Evolutionary conservation across 371 early-diverging fungal genomes (phyloP).

Genomic region (Choanephora cucurbitarum): DNA sequence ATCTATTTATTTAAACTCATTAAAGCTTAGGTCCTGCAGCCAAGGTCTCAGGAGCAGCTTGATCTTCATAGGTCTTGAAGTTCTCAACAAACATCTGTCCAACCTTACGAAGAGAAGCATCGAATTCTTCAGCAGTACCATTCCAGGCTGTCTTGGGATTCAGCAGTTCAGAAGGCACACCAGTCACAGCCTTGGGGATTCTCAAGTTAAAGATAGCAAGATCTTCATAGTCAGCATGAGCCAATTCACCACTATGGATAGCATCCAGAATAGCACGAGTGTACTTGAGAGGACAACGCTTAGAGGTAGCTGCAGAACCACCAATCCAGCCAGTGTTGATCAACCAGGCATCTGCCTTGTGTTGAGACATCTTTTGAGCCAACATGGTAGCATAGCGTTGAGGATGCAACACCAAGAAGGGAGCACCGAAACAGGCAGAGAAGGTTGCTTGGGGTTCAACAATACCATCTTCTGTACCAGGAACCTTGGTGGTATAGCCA

Average conservation of each 20-base stretch:
- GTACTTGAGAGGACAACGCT: constrained; percentile 94
- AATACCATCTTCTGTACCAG: constrained; percentile 97
- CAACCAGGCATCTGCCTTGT: constrained; percentile 93
- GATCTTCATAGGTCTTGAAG: constrained; percentile 85
- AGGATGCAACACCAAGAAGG: constrained; percentile 97
- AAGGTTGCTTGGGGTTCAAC: constrained; percentile 92
- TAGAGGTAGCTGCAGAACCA: constrained; percentile 88
- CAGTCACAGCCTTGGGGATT: constrained; percentile 78
- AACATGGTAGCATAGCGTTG: constrained; percentile 96
- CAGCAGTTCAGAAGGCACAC: constrained; percentile 85
- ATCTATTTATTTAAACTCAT: constrained; percentile 1
- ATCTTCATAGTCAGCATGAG: constrained; percentile 76
- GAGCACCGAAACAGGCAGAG: constrained; percentile 95
- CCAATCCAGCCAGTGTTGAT: constrained; percentile 99
- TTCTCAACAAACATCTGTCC: constrained; percentile 87
- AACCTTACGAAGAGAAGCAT: constrained; percentile 70
- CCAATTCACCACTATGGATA: constrained; percentile 91
- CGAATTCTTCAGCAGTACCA: constrained; percentile 67
- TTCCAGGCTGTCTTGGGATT: constrained; percentile 89
- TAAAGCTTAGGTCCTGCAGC: constrained; percentile 71
- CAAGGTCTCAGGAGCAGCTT: constrained; percentile 76
- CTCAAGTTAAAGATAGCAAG: constrained; percentile 85
- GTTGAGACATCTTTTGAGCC: constrained; percentile 89
- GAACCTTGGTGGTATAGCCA: constrained; percentile 91
- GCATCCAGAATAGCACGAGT: constrained; percentile 97